phyloP scores from a whole-genome alignment of 2,329 filamentous ascomycete species.

The Neospermospora avenae region DNA sequence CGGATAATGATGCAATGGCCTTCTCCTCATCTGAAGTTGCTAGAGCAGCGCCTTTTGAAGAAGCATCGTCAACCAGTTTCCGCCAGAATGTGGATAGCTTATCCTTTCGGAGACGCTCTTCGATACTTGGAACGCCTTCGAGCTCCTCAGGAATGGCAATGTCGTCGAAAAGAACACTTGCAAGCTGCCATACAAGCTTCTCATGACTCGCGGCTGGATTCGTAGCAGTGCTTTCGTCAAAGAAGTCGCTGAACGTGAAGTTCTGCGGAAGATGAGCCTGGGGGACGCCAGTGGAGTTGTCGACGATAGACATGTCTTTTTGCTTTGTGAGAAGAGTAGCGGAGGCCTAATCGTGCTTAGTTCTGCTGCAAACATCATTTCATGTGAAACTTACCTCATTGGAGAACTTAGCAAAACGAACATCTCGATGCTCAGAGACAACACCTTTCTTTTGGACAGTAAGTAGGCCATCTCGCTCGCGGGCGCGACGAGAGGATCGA shows the following conservation, averaged over 20 bases:
- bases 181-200: conserved; percentile 78
- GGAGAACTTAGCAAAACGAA: conserved; percentile 62
- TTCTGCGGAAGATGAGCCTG: conserved; percentile 47
- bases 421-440: conserved; percentile 60
- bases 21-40: conserved; percentile 73
- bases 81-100: conserved; percentile 67
- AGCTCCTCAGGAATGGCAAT: conserved; percentile 45
- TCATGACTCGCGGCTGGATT: conserved; percentile 57
- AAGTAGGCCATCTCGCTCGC: conserved; percentile 45
- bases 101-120: conserved; percentile 50
- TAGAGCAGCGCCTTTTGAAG: conserved; percentile 52
- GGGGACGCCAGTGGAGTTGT: conserved; percentile 56
- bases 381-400: conserved; percentile 44
- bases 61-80: conserved; percentile 59
- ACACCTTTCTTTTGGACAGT: conserved; percentile 54
- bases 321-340: conserved; percentile 54
- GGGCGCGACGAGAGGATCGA: conserved; percentile 29
- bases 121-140: conserved; percentile 35
- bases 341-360: conserved; percentile 44
- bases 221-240: conserved; percentile 39
- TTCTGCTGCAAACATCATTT: conserved; percentile 10
- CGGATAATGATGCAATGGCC: conserved; percentile 75
- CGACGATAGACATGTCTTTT: conserved; percentile 52
- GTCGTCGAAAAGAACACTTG: conserved; percentile 83
- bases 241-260: conserved; percentile 49